Evolutionary conservation across 2,329 filamentous ascomycete species (phyloP), one percentile per base, ranked within the genome.

Genomic region (Nemania serpens): DNA sequence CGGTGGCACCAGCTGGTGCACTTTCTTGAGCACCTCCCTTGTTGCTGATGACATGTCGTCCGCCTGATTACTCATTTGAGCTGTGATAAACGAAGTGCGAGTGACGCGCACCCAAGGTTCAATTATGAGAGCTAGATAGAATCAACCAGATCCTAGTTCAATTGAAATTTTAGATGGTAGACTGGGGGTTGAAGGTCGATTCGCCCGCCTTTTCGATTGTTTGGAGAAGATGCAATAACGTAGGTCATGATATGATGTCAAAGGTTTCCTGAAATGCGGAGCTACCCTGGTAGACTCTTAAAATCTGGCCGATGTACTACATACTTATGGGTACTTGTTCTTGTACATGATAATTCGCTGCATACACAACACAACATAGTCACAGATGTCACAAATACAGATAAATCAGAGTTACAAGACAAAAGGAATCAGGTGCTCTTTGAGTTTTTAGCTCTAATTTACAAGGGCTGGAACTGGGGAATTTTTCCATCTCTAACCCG

Each of bases 1-100:
- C 11, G 95, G 95, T 66, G 95, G 95, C 61, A 99, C 86, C 81
- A 99, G 90, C 74, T 89, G 91, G 82, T 89, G 90, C 72, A 93
- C 92, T 77, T 91, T 94, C 68, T 81, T 78, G 59, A 99, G 81
- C 55, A 96, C 80, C 69, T 90, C 87, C 76, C 87, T 91, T 20
- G 93, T 91, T 25, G 87, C 79, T 65, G 84, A 78, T 63, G 89
- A 88, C 84, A 92, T 90, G 18, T 81, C 76, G 46, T 75, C 71
- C 22, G 68, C 42, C 63, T 58, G 58, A 66, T 64, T 55, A 48
- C 70, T 70, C 71, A 72, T 73, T 63, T 59, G 54, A 37, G 37
- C 51, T 54, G 49, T 34, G 42, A 43, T 42, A 34, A 37, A 11
- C 42, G 6, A 39, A 46, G n/a, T 33, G 17, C 36, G 3, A 39